phyloP scores from a whole-genome alignment of 1,139 yeast genomes.

The Debaryomyces sp. region DNA sequence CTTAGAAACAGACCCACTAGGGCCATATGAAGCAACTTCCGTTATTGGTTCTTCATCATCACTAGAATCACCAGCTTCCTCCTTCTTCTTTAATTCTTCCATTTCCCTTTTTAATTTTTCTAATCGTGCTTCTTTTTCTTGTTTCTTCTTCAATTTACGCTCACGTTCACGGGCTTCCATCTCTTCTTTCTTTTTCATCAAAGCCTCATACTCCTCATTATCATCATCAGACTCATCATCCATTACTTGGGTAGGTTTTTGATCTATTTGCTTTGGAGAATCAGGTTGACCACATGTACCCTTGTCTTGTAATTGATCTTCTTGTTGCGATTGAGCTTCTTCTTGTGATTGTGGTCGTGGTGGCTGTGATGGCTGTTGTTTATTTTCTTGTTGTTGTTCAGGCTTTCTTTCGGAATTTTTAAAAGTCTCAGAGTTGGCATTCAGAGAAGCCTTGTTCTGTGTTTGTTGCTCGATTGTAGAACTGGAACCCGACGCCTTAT shows the following conservation, averaged over 20 bases:
- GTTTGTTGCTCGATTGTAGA: not conserved
- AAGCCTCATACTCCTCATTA: conserved; percentile 50
- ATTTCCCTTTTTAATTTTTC: conserved; percentile 65
- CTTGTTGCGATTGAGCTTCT: no score
- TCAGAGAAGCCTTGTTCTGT: not conserved
- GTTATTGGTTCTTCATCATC: conserved; percentile 26
- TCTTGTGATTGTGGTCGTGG: conserved; percentile 3
- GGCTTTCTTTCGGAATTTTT: conserved; percentile 3
- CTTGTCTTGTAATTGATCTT: not conserved
- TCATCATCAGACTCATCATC: conserved; percentile 37
- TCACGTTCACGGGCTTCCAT: conserved; percentile 52
- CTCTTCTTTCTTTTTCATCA: conserved; percentile 50
- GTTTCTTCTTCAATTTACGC: conserved; percentile 49
- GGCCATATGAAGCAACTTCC: conserved; percentile 33
- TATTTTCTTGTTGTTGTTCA: not conserved
- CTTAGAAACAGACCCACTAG: conserved; percentile 11
- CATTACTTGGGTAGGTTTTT: not conserved
- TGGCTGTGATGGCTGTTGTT: not conserved
- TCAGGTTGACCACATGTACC: conserved; percentile 1
- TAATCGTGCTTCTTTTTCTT: conserved; percentile 59
- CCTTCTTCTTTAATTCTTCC: conserved; percentile 47
- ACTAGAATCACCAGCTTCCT: conserved; percentile 41
- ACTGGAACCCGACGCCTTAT: conserved; percentile 12
- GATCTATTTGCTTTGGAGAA: not conserved
- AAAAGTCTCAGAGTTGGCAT: not conserved